Evolutionary conservation across 2,329 filamentous ascomycete genomes (phyloP).

Genomic region (Alternaria sp.): DNA sequence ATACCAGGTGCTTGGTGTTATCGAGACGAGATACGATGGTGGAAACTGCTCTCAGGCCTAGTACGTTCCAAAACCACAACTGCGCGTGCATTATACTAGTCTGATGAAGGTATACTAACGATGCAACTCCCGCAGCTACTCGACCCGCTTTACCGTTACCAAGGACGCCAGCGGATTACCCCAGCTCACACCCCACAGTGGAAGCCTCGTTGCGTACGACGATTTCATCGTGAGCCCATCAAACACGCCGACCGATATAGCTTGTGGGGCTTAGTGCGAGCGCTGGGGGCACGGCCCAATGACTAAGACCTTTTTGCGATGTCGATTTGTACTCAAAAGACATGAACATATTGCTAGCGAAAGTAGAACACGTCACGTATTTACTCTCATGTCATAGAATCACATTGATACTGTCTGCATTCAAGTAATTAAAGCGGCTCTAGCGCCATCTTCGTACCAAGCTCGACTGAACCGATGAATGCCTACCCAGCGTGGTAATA

Average conservation of each 20-base stretch:
- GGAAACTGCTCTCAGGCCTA: constrained; percentile 10
- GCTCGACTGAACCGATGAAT: not conserved
- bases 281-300: not conserved
- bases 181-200: not conserved
- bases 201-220: constrained; percentile 1
- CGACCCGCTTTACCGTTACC: constrained; percentile 4
- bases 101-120: not conserved
- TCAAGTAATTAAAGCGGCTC: not conserved
- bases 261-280: not conserved
- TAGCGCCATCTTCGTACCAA: not conserved
- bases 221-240: constrained; percentile 2
- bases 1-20: constrained; percentile 7
- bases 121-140: not conserved
- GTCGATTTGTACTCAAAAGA: not conserved
- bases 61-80: not conserved
- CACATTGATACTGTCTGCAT: not conserved
- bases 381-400: not conserved
- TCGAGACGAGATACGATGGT: constrained; percentile 3
- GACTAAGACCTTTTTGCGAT: not conserved
- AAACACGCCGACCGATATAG: not conserved
- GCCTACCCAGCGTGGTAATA: not conserved
- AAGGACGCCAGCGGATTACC: not conserved
- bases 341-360: not conserved
- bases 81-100: not conserved
- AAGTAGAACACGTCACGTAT: not conserved